Conservation (phyloP, 148 eudicot genomes). For the Rhododendron ovatum region DNA sequence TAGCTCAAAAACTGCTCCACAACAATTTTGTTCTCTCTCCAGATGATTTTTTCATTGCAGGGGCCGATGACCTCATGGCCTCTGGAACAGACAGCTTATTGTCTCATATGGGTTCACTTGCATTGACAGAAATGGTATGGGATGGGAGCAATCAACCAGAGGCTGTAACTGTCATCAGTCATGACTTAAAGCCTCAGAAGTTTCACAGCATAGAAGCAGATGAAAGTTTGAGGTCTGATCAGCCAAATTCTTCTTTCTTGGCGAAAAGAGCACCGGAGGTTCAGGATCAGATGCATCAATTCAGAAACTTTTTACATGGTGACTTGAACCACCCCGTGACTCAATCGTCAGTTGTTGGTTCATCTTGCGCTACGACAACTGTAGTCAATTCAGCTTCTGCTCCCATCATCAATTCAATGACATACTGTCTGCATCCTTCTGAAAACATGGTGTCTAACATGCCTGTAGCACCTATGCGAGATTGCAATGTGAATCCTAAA, state of each 20-base stretch:
- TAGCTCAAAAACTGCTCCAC: background rate
- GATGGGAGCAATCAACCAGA: slow-evolving; percentile 52
- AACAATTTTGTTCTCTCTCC: slow-evolving; percentile 22
- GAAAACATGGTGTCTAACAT: slow-evolving; percentile 21
- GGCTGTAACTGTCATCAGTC: slow-evolving; percentile 27
- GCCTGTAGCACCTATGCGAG: slow-evolving; percentile 29
- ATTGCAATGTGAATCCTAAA: slow-evolving; percentile 24
- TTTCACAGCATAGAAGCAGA: slow-evolving; percentile 32
- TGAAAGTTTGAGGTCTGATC: slow-evolving; percentile 40
- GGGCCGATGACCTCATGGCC: slow-evolving; percentile 24
- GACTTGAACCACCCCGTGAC: slow-evolving; percentile 64
- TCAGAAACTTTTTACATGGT: slow-evolving; percentile 56
- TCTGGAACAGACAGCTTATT: slow-evolving; percentile 49
- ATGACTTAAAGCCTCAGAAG: slow-evolving; percentile 35
- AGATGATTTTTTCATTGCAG: slow-evolving; percentile 20
- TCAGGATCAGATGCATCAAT: slow-evolving; percentile 61
- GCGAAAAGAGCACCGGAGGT: slow-evolving; percentile 25
- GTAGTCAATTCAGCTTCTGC: slow-evolving; percentile 68
- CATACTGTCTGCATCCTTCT: slow-evolving; percentile 45
- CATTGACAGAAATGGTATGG: slow-evolving; percentile 88
- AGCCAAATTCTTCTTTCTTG: slow-evolving; percentile 30
- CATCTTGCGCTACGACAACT: slow-evolving; percentile 79
- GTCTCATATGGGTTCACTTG: slow-evolving; percentile 81
- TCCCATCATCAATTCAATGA: slow-evolving; percentile 61
- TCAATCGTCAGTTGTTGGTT: slow-evolving; percentile 75